Evolutionary conservation across 2,329 filamentous ascomycete species (phyloP).

Genomic region (Botryotinia globosa): DNA sequence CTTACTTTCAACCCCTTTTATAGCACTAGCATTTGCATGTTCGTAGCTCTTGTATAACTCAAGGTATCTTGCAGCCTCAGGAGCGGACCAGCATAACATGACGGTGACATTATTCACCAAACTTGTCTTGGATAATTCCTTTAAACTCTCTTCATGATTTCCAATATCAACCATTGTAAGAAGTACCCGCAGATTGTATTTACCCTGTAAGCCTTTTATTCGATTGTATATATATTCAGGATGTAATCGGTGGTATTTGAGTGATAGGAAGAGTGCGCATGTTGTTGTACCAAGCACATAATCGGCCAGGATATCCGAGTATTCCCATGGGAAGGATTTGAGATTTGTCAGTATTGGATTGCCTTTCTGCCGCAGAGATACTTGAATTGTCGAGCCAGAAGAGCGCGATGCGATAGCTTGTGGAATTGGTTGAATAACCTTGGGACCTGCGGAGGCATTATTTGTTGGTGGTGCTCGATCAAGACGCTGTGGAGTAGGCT

Average conservation of each 20-base stretch:
- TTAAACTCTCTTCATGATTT: conserved; percentile 86
- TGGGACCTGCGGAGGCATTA: conserved; percentile 42
- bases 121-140: conserved; percentile 88
- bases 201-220: conserved; percentile 78
- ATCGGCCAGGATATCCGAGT: conserved; percentile 93
- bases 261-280: conserved; percentile 85
- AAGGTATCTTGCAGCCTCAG: conserved; percentile 89
- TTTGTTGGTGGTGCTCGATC: conserved; percentile 47
- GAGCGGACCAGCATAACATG: conserved; percentile 89
- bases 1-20: conserved; percentile 79
- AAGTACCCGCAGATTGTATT: conserved; percentile 82
- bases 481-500: conserved; percentile 55
- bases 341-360: conserved; percentile 88
- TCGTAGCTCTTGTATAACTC: conserved; percentile 96
- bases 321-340: conserved; percentile 86
- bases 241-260: conserved; percentile 96
- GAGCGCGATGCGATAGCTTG: conserved; percentile 70
- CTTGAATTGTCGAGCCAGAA: conserved; percentile 74
- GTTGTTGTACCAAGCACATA: conserved; percentile 85
- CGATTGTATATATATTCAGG: conserved; percentile 97
- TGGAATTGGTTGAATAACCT: conserved; percentile 82
- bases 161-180: conserved; percentile 92
- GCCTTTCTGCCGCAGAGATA: conserved; percentile 89
- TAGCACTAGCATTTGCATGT: conserved; percentile 73
- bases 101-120: conserved; percentile 90